These are phyloP conservation scores for Tylopilus plumbeoviolaceoides DNA, from an alignment of 768 basidiomycete genomes.

Conservation along the genomic window DNA sequence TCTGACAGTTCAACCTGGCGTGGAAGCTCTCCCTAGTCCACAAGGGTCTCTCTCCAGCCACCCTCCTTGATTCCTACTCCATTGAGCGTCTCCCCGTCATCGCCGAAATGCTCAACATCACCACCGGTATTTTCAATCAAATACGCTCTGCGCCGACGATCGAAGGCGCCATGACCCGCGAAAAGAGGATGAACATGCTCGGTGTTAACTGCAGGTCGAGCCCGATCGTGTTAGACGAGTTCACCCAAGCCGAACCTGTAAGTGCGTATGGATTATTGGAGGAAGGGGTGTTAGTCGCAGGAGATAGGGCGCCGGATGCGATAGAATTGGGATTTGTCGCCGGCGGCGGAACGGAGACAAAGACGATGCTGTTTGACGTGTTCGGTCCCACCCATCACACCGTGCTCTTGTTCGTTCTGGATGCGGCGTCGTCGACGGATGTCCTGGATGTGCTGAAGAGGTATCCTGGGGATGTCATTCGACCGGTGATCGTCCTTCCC, in stretches of 20 bases:
- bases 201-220: constrained; percentile 36
- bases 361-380: constrained; percentile 19
- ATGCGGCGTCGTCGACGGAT: neutral
- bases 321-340: constrained; percentile 33
- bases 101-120: constrained; percentile 41
- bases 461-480: constrained; percentile 7
- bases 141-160: neutral
- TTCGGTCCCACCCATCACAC: constrained; percentile 24
- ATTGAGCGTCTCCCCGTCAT: constrained; percentile 44
- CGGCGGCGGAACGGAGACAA: too few relatives aligned
- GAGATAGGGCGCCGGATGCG: constrained; percentile 45
- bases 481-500: constrained; percentile 14
- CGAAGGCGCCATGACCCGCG: neutral
- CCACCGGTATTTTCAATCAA: constrained; percentile 24
- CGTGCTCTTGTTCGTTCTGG: constrained; percentile 26
- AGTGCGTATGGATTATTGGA: constrained; percentile 14
- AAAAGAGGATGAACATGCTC: constrained; percentile 20
- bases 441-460: constrained; percentile 6
- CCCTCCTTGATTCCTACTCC: constrained; percentile 36
- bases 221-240: constrained; percentile 36
- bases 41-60: constrained; percentile 32
- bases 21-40: constrained; percentile 37
- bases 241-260: constrained; percentile 11
- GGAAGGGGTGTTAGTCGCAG: constrained; percentile 33
- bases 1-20: constrained; percentile 39